Evolutionary conservation across 179 eudicot species (phyloP).

Genomic region (Gypsophila paniculata): DNA sequence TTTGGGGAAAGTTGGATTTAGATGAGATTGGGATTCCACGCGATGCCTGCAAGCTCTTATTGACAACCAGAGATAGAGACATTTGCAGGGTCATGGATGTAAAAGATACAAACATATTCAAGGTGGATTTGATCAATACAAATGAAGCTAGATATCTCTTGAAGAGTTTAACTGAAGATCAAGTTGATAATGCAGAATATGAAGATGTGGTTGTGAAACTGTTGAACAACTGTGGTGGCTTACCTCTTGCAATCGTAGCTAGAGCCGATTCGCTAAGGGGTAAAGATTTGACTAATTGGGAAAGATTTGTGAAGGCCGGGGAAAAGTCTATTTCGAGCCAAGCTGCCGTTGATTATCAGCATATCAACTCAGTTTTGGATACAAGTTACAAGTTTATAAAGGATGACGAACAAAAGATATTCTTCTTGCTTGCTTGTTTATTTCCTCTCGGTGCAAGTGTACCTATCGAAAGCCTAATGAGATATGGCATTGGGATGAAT

Average conservation of each 20-base stretch:
- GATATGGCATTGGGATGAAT: slow-evolving; percentile 19
- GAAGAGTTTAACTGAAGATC: not conserved
- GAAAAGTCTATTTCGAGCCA: slow-evolving; percentile 16
- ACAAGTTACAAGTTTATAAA: slow-evolving; percentile 22
- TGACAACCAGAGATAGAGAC: slow-evolving; percentile 14
- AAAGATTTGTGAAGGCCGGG: not conserved
- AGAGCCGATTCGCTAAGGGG: not conserved
- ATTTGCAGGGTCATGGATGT: slow-evolving; percentile 23
- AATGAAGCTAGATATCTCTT: slow-evolving; percentile 14
- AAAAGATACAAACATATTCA: not conserved
- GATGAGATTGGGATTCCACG: slow-evolving; percentile 22
- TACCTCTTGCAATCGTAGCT: slow-evolving; percentile 7
- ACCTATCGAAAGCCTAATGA: slow-evolving; percentile 13
- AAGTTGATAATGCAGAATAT: not conserved
- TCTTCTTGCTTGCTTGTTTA: slow-evolving; percentile 22
- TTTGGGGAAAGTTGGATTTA: slow-evolving; percentile 16
- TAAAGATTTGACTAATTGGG: not conserved
- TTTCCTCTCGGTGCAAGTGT: slow-evolving; percentile 24
- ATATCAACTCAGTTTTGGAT: slow-evolving; percentile 1
- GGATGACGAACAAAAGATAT: slow-evolving; percentile 15
- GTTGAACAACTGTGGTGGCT: slow-evolving; percentile 13
- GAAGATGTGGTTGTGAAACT: not conserved
- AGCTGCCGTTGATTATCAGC: not conserved
- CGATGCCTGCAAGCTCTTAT: slow-evolving; percentile 19
- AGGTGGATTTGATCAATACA: not conserved